These are phyloP conservation scores for Malania oleifera DNA, from an alignment of 164 flowering plant genomes.

Conservation along the genomic window DNA sequence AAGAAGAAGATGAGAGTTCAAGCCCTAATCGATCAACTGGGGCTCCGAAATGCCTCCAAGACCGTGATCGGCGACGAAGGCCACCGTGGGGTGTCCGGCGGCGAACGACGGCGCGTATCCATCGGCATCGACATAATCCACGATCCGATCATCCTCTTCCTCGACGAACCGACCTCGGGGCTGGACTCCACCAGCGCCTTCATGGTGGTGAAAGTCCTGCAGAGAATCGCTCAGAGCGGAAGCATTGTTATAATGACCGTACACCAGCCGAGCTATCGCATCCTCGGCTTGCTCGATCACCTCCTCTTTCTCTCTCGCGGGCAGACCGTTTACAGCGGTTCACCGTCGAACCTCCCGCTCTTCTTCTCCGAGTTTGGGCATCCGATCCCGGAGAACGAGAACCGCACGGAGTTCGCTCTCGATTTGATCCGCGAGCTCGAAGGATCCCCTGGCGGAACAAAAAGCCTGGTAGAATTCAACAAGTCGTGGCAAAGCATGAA, in stretches of 20 bases:
- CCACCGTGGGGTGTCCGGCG: slow-evolving; percentile 68
- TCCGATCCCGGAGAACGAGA: slow-evolving; percentile 31
- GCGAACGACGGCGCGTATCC: slow-evolving; percentile 57
- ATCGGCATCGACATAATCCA: slow-evolving; percentile 67
- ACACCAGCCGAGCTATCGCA: slow-evolving; percentile 62
- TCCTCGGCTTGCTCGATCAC: slow-evolving; percentile 29
- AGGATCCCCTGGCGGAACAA: slow-evolving; percentile 29
- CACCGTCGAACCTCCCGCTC: slow-evolving; percentile 22
- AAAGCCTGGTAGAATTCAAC: slow-evolving; percentile 45
- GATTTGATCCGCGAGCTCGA: slow-evolving; percentile 34
- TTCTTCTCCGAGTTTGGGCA: slow-evolving; percentile 30
- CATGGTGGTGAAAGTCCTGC: slow-evolving; percentile 68
- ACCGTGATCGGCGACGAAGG: slow-evolving; percentile 71
- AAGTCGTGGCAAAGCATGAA: slow-evolving; percentile 36
- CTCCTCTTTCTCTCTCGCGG: slow-evolving; percentile 31
- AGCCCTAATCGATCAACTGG: slow-evolving; percentile 57
- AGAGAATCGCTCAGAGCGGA: slow-evolving; percentile 55
- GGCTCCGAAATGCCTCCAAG: slow-evolving; percentile 47
- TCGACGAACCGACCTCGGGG: slow-evolving; percentile 70
- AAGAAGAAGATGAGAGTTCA: slow-evolving; percentile 55
- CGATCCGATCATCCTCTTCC: slow-evolving; percentile 56
- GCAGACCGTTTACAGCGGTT: slow-evolving; percentile 29
- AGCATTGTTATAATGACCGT: slow-evolving; percentile 60
- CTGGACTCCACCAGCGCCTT: slow-evolving; percentile 64
- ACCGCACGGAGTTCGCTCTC: slow-evolving; percentile 33